Conservation (phyloP, 257 asterid species). For the Nicotiana benthamiana region DNA sequence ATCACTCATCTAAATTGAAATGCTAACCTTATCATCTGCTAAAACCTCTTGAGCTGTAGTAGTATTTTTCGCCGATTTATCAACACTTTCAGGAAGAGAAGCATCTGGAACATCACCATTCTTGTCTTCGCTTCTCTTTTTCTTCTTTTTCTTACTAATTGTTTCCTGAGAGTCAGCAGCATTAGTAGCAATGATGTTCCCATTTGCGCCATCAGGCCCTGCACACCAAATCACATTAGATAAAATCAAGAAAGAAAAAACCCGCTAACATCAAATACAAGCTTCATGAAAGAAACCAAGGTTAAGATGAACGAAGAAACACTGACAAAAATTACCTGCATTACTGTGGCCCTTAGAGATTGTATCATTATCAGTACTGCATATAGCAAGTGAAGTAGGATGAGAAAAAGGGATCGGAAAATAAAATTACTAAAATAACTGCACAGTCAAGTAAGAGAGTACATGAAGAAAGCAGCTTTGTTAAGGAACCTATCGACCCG, state of each 20-base stretch:
- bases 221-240: not conserved
- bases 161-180: constrained; percentile 19
- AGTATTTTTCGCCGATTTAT: not conserved
- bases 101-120: not conserved
- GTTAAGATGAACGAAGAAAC: not conserved
- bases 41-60: not conserved
- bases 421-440: not conserved
- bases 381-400: constrained; percentile 23
- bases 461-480: not conserved
- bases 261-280: not conserved
- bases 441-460: not conserved
- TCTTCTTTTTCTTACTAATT: constrained; percentile 40
- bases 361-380: constrained; percentile 34
- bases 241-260: not conserved
- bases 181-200: constrained; percentile 18
- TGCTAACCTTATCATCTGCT: not conserved
- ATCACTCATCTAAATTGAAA: constrained; percentile 7
- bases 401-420: constrained; percentile 15
- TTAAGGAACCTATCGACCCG: not conserved
- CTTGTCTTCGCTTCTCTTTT: constrained; percentile 26
- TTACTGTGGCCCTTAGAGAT: constrained; percentile 17
- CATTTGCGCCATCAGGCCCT: constrained; percentile 20
- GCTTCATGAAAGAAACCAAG: not conserved
- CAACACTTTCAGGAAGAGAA: constrained; percentile 1
- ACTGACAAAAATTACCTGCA: constrained; percentile 29